These are phyloP conservation scores for Colletotrichum chrysophilum DNA, from an alignment of 2,329 filamentous ascomycete species.

Conservation along the genomic window DNA sequence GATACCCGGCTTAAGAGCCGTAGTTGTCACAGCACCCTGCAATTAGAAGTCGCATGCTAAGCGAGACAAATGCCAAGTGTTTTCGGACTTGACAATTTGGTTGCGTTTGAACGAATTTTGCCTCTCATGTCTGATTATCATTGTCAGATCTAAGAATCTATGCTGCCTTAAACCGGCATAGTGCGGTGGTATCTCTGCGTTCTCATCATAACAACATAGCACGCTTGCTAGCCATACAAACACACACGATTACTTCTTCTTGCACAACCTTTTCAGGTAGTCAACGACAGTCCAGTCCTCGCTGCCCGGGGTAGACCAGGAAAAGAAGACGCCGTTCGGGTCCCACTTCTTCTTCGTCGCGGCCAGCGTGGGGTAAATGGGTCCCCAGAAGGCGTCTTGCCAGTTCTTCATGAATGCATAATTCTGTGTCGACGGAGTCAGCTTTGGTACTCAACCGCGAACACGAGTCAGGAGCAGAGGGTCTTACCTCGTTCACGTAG, in stretches of 20 bases:
- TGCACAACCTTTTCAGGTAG: constrained; percentile 20
- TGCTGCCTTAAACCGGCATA: background rate
- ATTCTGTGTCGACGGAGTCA: constrained; percentile 1
- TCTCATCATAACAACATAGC: background rate
- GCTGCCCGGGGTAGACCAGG: constrained; percentile 19
- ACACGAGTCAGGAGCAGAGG: rapidly evolving
- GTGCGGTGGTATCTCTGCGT: background rate
- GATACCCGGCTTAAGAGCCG: background rate
- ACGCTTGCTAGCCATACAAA: background rate
- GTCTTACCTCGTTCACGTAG: constrained; percentile 18
- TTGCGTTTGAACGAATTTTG: background rate
- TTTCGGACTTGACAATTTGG: background rate
- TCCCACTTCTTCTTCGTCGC: constrained; percentile 57
- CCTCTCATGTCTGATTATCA: background rate
- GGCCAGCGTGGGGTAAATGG: constrained; percentile 31
- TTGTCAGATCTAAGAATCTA: background rate
- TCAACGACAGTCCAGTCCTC: constrained; percentile 20
- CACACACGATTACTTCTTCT: background rate
- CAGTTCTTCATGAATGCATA: constrained; percentile 22
- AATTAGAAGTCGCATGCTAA: background rate
- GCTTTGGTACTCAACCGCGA: background rate
- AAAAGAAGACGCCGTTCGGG: constrained; percentile 47
- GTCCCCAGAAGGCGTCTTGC: constrained; percentile 22
- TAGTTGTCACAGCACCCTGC: background rate
- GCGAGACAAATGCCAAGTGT: background rate